phyloP scores from a whole-genome alignment of 2,329 filamentous ascomycete species.

The Neobulgaria alba region DNA sequence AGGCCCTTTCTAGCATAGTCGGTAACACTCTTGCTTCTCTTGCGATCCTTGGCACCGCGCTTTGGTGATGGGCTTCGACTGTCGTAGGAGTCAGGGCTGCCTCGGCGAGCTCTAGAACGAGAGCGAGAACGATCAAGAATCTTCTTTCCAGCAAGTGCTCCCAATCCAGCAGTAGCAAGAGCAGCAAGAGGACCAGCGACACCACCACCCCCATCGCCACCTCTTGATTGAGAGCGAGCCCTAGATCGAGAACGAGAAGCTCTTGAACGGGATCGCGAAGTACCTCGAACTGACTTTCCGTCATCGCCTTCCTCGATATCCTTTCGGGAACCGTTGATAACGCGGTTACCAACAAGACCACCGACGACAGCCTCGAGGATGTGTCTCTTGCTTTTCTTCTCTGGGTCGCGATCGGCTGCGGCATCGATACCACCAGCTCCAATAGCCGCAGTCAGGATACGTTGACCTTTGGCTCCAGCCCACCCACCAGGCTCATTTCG shows the following conservation, averaged over 20 bases:
- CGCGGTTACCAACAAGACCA: slow-evolving; percentile 75
- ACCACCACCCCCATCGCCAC: slow-evolving; percentile 30
- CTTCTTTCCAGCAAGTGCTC: slow-evolving; percentile 55
- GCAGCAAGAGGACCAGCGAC: slow-evolving; percentile 47
- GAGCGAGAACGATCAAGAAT: slow-evolving; percentile 37
- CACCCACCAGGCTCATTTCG: slow-evolving; percentile 83
- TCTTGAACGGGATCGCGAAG: slow-evolving; percentile 52
- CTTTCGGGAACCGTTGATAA: slow-evolving; percentile 71
- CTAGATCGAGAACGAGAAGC: slow-evolving; percentile 41
- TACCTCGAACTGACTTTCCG: slow-evolving; percentile 47
- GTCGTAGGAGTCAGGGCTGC: slow-evolving; percentile 25
- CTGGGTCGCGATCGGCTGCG: slow-evolving; percentile 55
- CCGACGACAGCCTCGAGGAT: slow-evolving; percentile 81
- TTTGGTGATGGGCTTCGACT: slow-evolving; percentile 26
- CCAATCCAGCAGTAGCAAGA: slow-evolving; percentile 53
- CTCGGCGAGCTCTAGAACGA: slow-evolving; percentile 41
- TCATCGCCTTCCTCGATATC: slow-evolving; percentile 39
- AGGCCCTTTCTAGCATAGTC: slow-evolving; percentile 52
- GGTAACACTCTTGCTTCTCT: slow-evolving; percentile 58
- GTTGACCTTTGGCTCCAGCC: slow-evolving; percentile 86
- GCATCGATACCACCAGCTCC: slow-evolving; percentile 82
- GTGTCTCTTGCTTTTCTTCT: slow-evolving; percentile 72
- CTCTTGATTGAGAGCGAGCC: slow-evolving; percentile 25
- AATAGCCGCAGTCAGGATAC: slow-evolving; percentile 77
- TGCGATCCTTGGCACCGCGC: slow-evolving; percentile 32